Conservation (phyloP, 116 monocot genomes). For the Phalaenopsis hybrid region DNA sequence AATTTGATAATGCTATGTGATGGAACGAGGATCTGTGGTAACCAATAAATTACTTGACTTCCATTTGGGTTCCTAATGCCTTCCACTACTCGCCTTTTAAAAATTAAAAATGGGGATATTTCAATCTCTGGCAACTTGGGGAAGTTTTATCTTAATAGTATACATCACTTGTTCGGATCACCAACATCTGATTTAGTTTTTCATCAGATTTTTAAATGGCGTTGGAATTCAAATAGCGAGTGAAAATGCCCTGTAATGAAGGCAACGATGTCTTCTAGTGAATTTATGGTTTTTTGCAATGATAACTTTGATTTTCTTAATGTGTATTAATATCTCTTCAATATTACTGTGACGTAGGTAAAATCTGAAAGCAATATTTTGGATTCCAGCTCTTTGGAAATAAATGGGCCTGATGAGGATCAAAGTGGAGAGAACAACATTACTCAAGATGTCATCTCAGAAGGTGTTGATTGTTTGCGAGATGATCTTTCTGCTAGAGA, state of each 20-base stretch:
- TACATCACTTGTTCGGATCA: background rate
- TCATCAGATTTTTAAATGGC: too few species aligned
- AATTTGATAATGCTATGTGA: background rate
- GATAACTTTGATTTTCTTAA: background rate
- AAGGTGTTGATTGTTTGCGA: constrained; percentile 25
- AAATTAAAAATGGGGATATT: background rate
- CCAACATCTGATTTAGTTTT: background rate
- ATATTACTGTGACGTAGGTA: constrained; percentile 25
- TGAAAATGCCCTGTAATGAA: too few species aligned
- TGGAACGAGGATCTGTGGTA: background rate
- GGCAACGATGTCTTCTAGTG: background rate
- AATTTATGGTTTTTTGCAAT: background rate
- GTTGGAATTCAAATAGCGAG: background rate
- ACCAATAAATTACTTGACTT: background rate
- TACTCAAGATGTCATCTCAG: constrained; percentile 16
- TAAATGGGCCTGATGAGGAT: constrained; percentile 25
- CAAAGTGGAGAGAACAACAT: constrained; percentile 13
- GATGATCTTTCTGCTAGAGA: constrained; percentile 54
- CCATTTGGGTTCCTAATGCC: background rate
- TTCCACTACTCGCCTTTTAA: background rate
- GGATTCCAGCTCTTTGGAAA: constrained; percentile 17
- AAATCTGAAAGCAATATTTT: constrained; percentile 27
- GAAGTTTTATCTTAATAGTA: background rate
- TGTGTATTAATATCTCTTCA: background rate
- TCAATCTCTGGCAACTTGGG: background rate